Evolutionary conservation across 768 basidiomycete species (phyloP), one percentile per base, ranked within the genome.

Genomic region (Galerina sulciceps): DNA sequence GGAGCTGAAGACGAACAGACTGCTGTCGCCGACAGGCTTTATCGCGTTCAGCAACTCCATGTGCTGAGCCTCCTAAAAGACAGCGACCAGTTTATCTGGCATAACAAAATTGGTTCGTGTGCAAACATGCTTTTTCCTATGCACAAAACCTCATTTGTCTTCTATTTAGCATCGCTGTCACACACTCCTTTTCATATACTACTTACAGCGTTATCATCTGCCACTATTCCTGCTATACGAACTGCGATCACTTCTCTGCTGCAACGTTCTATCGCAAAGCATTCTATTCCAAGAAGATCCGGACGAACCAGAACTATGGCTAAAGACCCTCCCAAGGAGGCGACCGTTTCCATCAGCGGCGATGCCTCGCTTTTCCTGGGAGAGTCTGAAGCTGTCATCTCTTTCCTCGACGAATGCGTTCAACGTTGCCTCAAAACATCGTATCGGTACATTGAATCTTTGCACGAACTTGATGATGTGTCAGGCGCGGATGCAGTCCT

Each of bases 361-460:
- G 85, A 89, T 57, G 83, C 80, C 3, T 73, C 80, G 0, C 68
- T 76, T 5, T 74, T 89, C 18, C 77, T 75, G 1, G 84, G 84
- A 44, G 90, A 90, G 73, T 75, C 76, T 10, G 79, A 81, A 6
- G 77, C 79, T 42, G 83, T 88, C 23, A 74, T 90, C 15, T 57
- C 72, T 0, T 94, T 97, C 74, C 65, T 97, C 10, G 96, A 98
- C 62, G 93, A 95, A 50, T 96, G 94, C 67, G 79, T 91, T 2
- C 88, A 90, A 57, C 81, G 92, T 15, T 94, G 89, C 64, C 68
- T 89, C 61, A 93, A 90, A 71, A 90, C 89, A 2, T 92, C 94
- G 0, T 91, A 94, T 69, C 83, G 85, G 26, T 98, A 96, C 68
- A 79, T 96, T 53, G 95, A 97, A 65, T 87, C 87, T 20, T 72